Evolutionary conservation across 1,284 basidiomycete species (phyloP), one percentile per base, ranked within the genome.

Genomic region (Volvariella surrecta): DNA sequence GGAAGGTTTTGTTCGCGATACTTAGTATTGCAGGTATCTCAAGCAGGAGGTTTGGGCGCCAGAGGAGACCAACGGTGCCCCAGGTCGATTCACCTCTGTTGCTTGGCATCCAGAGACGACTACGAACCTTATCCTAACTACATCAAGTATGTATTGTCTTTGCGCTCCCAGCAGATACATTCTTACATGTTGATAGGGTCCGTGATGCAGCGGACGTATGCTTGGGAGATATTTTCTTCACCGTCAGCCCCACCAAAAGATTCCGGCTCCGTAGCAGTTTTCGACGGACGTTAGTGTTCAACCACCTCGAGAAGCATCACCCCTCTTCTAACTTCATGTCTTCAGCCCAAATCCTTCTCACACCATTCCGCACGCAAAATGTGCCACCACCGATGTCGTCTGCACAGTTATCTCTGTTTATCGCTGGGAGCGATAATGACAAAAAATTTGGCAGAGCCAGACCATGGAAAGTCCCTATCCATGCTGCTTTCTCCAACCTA

Each of bases 361-460:
- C 95, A 0, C 89, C 95, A 3, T 98, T 99, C 71, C 76, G 93
- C 28, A 79, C 80, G 2, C 90, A 96, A 64, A 97, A 95, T 57
- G 77, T 95, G 1, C 95, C 95, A 3, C 95, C 95, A 15, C 96
- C 95, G 0, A 96, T 98, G 93, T 86, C 83, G 0, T 83, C 91
- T 0, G 72, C 74, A 55, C 71, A 76, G 44, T 73, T 96, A 41
- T 32, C 64, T 16, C 56, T 78, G 19, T 35, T 35, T n/a, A 28
- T 28, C 24, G 6, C 24, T 11, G 6, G 6, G 24, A 11, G 24
- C 24, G 24, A 28, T 11, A 11, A 28, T 28, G 24, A 28, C 6
- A 28, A 28, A 11, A 15, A 16, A 15, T 35, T 6, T 16, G 34
- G n/a, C 18, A 35, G 15, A 15, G 34, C 13, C 6, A 19, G 34